Evolutionary conservation across 768 basidiomycete genomes (phyloP).

Genomic region (Suillus variegatus): DNA sequence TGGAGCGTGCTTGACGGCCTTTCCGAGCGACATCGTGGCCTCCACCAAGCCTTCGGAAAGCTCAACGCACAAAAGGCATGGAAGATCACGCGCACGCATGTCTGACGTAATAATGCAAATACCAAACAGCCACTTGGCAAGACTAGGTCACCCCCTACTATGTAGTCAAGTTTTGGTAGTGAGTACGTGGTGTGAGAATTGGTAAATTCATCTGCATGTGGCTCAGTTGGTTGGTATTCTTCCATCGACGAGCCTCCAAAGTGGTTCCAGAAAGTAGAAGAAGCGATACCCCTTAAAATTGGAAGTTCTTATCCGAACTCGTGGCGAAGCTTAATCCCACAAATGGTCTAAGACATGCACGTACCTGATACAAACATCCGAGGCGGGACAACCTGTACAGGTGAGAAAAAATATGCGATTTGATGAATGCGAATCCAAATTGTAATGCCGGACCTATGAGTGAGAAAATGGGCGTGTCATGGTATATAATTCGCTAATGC

Average conservation of each 20-base stretch:
- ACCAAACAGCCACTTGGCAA: not conserved
- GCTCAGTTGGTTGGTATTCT: not conserved
- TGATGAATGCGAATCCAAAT: not conserved
- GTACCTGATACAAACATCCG: not conserved
- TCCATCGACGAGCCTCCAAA: not conserved
- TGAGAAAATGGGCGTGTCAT: not conserved
- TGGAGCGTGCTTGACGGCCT: conserved; percentile 24
- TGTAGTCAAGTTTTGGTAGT: not conserved
- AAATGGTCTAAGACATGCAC: conserved; percentile 1
- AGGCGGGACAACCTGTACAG: conserved; percentile 1
- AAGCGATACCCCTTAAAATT: not conserved
- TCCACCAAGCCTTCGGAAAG: conserved; percentile 4
- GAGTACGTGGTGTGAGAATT: not conserved
- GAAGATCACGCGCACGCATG: not conserved
- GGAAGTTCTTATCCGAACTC: not conserved
- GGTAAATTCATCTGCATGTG: not conserved
- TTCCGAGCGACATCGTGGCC: conserved; percentile 4
- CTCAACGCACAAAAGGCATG: conserved; percentile 1
- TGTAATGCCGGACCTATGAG: not conserved
- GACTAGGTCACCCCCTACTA: not conserved
- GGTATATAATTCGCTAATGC: not conserved
- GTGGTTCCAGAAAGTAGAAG: not conserved
- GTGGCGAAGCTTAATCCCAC: not conserved
- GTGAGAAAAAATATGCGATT: conserved; percentile 1
- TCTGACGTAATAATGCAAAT: conserved; percentile 6